These are phyloP conservation scores for Gossypium herbaceum DNA, from an alignment of 345 rosid genomes.

Conservation along the genomic window DNA sequence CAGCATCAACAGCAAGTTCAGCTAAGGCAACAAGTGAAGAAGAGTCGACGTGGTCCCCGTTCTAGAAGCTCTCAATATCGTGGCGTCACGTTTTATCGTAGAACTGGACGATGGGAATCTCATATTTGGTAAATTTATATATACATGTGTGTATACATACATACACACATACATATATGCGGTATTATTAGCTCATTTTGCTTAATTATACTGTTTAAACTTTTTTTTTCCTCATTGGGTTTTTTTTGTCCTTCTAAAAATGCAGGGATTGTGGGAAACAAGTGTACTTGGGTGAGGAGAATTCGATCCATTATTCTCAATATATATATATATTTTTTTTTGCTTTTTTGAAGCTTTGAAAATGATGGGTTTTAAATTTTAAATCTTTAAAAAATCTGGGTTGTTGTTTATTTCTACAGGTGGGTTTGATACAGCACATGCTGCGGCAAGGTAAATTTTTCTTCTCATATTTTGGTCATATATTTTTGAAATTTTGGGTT, in stretches of 20 bases:
- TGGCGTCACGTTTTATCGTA: slow-evolving; percentile 70
- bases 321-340: too few species aligned
- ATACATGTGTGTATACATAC: not conserved
- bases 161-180: not conserved
- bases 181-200: not conserved
- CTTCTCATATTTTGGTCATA: not conserved
- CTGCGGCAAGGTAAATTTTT: slow-evolving; percentile 69
- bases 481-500: not conserved
- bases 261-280: slow-evolving; percentile 91
- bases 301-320: not conserved
- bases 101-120: slow-evolving; percentile 85
- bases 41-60: slow-evolving; percentile 76
- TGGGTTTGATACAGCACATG: slow-evolving; percentile 87
- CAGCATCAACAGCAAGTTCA: slow-evolving; percentile 21
- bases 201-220: not conserved
- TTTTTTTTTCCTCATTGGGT: not conserved
- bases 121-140: slow-evolving; percentile 57
- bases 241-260: not conserved
- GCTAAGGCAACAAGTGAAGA: slow-evolving; percentile 36
- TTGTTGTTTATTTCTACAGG: slow-evolving; percentile 34
- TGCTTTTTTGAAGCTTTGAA: not conserved
- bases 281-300: slow-evolving; percentile 61
- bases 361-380: not conserved
- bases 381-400: not conserved
- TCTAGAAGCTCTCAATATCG: slow-evolving; percentile 77